Conservation (phyloP, 2,329 filamentous ascomycete genomes). For the Elsinoe fawcettii region DNA sequence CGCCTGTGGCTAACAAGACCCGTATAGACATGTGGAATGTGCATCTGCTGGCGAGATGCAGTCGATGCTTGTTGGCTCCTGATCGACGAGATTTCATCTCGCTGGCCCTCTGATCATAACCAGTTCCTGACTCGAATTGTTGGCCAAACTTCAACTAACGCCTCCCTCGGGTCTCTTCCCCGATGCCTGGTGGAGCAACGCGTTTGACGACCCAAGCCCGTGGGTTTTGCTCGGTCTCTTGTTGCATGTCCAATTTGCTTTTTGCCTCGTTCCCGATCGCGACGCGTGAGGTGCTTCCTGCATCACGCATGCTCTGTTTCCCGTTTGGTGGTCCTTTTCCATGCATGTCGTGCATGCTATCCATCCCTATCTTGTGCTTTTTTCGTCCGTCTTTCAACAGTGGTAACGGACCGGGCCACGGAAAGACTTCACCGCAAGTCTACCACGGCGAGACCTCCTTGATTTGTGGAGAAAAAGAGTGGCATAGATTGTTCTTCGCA, state of each 20-base stretch:
- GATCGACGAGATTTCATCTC: constrained; percentile 14
- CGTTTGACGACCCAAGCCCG: constrained; percentile 8
- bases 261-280: neutral
- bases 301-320: constrained; percentile 6
- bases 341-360: neutral
- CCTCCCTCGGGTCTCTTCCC: constrained; percentile 13
- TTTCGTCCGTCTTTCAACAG: neutral
- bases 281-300: constrained; percentile 2
- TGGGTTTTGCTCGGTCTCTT: neutral
- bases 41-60: neutral
- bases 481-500: neutral
- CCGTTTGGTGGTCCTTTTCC: constrained; percentile 3
- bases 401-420: constrained; percentile 4
- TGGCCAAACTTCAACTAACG: constrained; percentile 12
- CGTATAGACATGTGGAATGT: neutral
- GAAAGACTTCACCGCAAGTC: neutral
- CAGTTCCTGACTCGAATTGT: constrained; percentile 14
- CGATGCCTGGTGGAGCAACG: constrained; percentile 6
- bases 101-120: constrained; percentile 3
- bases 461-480: constrained; percentile 6
- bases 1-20: neutral
- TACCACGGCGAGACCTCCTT: constrained; percentile 2
- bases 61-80: constrained; percentile 12
- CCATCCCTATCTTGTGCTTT: constrained; percentile 1
- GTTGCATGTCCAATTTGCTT: neutral